phyloP scores from a whole-genome alignment of 1,139 yeast genomes.

The Saccharomycopsis crataegensis region DNA sequence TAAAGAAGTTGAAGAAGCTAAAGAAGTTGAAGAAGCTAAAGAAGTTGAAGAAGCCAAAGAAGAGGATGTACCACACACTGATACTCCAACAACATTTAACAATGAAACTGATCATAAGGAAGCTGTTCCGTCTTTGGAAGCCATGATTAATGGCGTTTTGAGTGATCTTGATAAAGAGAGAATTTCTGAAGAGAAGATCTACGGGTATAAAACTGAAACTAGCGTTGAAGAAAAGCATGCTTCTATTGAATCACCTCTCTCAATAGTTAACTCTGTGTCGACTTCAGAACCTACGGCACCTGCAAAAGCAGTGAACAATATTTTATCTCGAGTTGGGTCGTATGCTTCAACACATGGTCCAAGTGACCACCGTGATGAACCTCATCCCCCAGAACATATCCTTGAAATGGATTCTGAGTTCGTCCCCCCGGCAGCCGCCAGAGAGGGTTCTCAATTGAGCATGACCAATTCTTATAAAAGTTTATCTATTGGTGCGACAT shows the following conservation, averaged over 20 bases:
- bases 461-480: constrained; percentile 15
- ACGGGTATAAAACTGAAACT: constrained; percentile 8
- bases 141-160: constrained; percentile 17
- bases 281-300: neutral
- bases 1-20: neutral
- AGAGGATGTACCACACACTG: neutral
- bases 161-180: constrained; percentile 6
- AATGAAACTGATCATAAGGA: neutral
- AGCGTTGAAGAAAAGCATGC: neutral
- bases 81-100: neutral
- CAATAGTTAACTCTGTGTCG: constrained; percentile 1
- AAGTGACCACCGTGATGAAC: constrained; percentile 8
- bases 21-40: constrained; percentile 8
- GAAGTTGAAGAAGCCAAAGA: constrained; percentile 2
- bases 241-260: constrained; percentile 15
- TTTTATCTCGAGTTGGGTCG: constrained; percentile 6
- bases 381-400: constrained; percentile 19
- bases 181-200: constrained; percentile 11
- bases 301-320: constrained; percentile 15
- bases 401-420: constrained; percentile 24
- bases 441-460: constrained; percentile 34
- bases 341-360: constrained; percentile 10
- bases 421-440: constrained; percentile 30
- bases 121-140: constrained; percentile 16
- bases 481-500: constrained; percentile 19